Conservation (phyloP, 2,329 filamentous ascomycete genomes). For the Oidium heveae region DNA sequence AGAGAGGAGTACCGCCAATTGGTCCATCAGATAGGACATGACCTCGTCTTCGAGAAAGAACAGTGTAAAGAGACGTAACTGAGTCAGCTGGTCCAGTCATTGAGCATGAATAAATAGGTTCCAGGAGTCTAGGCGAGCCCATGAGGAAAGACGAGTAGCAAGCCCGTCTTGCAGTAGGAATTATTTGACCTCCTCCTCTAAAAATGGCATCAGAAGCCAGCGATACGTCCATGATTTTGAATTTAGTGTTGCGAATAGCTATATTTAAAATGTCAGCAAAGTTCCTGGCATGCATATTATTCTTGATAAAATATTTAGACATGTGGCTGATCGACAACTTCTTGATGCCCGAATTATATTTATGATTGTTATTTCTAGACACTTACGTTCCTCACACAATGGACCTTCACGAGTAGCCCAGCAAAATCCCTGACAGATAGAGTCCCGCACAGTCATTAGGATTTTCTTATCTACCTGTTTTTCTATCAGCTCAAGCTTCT, state of each 20-base stretch:
- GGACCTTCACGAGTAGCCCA: slow-evolving; percentile 93
- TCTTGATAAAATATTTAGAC: too few species aligned
- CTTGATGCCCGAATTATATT: neutral
- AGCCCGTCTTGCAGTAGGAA: slow-evolving; percentile 74
- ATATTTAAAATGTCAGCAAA: slow-evolving; percentile 11
- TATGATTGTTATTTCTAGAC: slow-evolving; percentile 2
- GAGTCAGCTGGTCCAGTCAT: slow-evolving; percentile 85
- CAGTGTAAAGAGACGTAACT: slow-evolving; percentile 73
- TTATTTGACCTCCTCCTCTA: slow-evolving; percentile 88
- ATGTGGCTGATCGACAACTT: too few species aligned
- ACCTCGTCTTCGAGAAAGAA: slow-evolving; percentile 64
- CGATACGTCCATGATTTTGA: slow-evolving; percentile 77
- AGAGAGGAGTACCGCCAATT: slow-evolving; percentile 81
- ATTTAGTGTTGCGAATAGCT: slow-evolving; percentile 95
- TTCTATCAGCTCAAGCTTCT: neutral
- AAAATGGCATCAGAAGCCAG: slow-evolving; percentile 80
- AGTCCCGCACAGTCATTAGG: slow-evolving; percentile 67
- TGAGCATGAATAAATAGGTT: slow-evolving; percentile 76
- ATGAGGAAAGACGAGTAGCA: slow-evolving; percentile 94
- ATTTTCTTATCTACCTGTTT: slow-evolving; percentile 67
- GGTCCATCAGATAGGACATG: slow-evolving; percentile 89
- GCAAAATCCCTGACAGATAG: slow-evolving; percentile 83
- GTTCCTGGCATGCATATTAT: neutral
- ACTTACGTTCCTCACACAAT: slow-evolving; percentile 86
- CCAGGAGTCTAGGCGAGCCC: slow-evolving; percentile 89